phyloP scores from a whole-genome alignment of 73 alveolate genomes.

The Symbiodinium pilosum region DNA sequence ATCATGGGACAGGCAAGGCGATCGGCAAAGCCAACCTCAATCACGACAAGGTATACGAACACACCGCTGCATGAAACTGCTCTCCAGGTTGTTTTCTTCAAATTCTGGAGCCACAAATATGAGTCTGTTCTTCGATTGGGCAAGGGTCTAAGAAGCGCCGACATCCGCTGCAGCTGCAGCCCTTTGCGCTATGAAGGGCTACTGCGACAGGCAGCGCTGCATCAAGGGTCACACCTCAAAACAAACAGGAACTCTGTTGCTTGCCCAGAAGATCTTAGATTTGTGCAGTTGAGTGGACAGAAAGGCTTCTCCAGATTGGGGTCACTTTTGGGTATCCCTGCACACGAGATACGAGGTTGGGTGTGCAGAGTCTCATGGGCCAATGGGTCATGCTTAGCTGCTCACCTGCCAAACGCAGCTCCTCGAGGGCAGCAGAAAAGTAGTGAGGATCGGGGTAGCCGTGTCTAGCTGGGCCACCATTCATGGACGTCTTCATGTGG shows the following conservation, averaged over 20 bases:
- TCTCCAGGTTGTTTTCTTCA: no score
- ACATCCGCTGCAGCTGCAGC: not conserved
- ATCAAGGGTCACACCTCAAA: slow-evolving; percentile 10
- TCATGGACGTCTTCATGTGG: slow-evolving; percentile 61
- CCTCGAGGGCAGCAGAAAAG: slow-evolving; percentile 12
- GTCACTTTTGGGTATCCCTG: no score
- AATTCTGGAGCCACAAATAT: no score
- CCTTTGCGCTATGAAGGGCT: not conserved
- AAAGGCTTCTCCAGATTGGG: no score
- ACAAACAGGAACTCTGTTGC: not conserved
- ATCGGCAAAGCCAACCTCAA: not conserved
- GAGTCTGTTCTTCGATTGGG: no score
- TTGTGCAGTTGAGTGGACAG: no score
- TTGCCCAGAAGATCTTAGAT: no score
- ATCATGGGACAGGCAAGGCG: not conserved
- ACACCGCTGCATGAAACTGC: no score
- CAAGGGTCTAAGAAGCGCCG: not conserved
- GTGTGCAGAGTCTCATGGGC: no score
- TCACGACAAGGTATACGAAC: not conserved
- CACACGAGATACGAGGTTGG: no score
- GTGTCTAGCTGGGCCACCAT: slow-evolving; percentile 68
- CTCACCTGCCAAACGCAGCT: slow-evolving; percentile 37
- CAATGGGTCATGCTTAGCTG: no score
- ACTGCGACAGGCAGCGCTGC: slow-evolving; percentile 67
- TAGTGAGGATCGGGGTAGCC: slow-evolving; percentile 66